Base-by-base conservation (phyloP, 768 basidiomycete species). In the Dacryopinax spathularia region DNA sequence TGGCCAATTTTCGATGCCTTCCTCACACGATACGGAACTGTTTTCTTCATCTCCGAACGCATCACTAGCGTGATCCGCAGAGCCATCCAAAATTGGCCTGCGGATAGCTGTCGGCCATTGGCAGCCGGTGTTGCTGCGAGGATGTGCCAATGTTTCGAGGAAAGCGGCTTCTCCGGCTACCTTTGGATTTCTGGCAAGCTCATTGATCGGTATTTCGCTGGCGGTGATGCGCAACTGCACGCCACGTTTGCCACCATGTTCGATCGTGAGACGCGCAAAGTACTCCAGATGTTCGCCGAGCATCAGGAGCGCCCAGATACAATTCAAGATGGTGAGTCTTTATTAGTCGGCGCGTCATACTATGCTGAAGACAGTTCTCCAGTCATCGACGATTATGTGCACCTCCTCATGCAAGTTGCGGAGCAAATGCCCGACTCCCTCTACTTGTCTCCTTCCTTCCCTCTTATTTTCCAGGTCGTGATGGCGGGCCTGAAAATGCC, bases 331-430 rank as follows among this genome's bases (percentile, higher is more conserved):
- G 85, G 96, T 97, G 69, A 71, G 88, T 71, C 16, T 10, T 39
- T 25, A 61, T 60, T 27, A 15, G 65, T 60, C 33, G 31, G 20
- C 9, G 29, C 56, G 60, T 36, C 39, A 16, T 22, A n/a, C 31
- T 61, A 34, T 16, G 33, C 33, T 63, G 15, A 67, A 64, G 59
- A 64, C 61, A 25, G n/a, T 25, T n/a, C 29, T 33, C 36, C 66
- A 98, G 96, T 97, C 29, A 76, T 99, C 70, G 95, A 98, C 73
- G 96, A 99, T 71, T 98, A 94, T 68, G 71, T 92, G 61, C 92
- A 91, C 66, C 80, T 92, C 75, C 75, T 91, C 15, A 73, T 85
- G 62, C 84, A 85, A 66, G 77, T 93, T 69, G 73, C 86, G 60
- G 81, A 85, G 41, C 75, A 80, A 66, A 78, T 81, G 0, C 91